Percentiles rank a stretch among this genome's conserved stretches.
Conservation (phyloP, 345 rosid species). For the Triadica sebifera region DNA sequence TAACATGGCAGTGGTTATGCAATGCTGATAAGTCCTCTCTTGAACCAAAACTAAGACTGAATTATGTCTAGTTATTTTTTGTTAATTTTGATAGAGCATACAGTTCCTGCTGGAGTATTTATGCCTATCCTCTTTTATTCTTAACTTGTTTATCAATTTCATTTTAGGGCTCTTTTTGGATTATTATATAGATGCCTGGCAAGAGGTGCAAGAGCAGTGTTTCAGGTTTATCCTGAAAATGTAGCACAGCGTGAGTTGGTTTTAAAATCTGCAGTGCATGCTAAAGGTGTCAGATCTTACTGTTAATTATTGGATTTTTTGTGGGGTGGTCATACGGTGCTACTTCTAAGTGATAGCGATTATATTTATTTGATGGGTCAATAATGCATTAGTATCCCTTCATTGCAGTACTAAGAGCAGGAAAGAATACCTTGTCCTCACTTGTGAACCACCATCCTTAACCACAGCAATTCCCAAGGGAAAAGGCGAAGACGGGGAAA, state of each 20-base stretch:
- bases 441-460: slow-evolving; percentile 68
- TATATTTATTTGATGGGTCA: neutral
- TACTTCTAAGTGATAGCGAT: too few relatives aligned
- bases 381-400: slow-evolving; percentile 1
- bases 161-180: slow-evolving; percentile 77
- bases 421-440: slow-evolving; percentile 83
- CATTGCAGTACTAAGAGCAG: slow-evolving; percentile 62
- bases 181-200: slow-evolving; percentile 76
- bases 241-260: slow-evolving; percentile 79
- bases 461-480: slow-evolving; percentile 46
- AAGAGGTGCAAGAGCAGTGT: slow-evolving; percentile 90
- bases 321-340: too few relatives aligned
- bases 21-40: slow-evolving; percentile 96
- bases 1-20: slow-evolving; percentile 75
- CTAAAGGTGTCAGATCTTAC: neutral
- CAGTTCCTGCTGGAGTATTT: neutral
- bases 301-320: neutral
- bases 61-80: slow-evolving; percentile 42
- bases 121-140: neutral
- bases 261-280: slow-evolving; percentile 68
- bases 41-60: slow-evolving; percentile 79
- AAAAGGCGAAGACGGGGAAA: slow-evolving; percentile 49
- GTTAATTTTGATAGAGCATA: neutral
- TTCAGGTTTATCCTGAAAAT: slow-evolving; percentile 88
- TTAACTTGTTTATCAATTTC: neutral